A percentile compares a stretch with the other conserved stretches of the same genome.
Evolutionary conservation across 441 rosid species (phyloP).

Genomic region (Jatropha multifida): DNA sequence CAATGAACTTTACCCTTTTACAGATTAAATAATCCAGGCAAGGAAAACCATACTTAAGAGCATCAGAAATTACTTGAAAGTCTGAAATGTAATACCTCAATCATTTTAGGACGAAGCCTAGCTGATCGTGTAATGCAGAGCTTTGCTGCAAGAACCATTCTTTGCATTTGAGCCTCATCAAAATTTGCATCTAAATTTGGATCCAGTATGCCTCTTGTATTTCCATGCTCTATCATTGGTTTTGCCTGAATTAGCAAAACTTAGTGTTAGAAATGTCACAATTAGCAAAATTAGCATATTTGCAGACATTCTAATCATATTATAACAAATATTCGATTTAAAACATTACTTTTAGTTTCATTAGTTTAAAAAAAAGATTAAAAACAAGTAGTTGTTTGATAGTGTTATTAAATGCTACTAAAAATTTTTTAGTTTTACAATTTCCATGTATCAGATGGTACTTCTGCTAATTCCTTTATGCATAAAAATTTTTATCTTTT

Average conservation of each 20-base stretch:
- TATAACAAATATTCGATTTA: too few relatives aligned
- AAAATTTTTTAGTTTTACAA: too few relatives aligned
- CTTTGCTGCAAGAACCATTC: constrained; percentile 69
- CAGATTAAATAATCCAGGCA: not conserved
- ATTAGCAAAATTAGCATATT: not conserved
- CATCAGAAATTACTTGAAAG: too few relatives aligned
- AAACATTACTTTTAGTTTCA: too few relatives aligned
- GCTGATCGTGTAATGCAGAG: constrained; percentile 69
- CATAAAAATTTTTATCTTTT: too few relatives aligned
- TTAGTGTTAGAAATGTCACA: constrained; percentile 11
- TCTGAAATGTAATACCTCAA: constrained; percentile 41
- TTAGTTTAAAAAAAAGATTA: too few relatives aligned
- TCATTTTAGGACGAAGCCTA: constrained; percentile 72
- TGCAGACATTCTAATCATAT: too few relatives aligned
- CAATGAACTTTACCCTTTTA: not conserved
- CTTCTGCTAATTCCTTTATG: too few relatives aligned
- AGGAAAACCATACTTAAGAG: not conserved
- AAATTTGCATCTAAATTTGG: constrained; percentile 46
- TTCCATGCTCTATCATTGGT: constrained; percentile 58
- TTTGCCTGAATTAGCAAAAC: constrained; percentile 57
- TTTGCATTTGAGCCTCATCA: constrained; percentile 55
- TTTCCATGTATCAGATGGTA: too few relatives aligned
- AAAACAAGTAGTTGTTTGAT: too few relatives aligned
- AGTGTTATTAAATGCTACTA: too few relatives aligned
- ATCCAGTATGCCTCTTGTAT: constrained; percentile 57